Evolutionary conservation across 75 land plant genomes (phyloP).

Genomic region (Cunninghamia lanceolata): DNA sequence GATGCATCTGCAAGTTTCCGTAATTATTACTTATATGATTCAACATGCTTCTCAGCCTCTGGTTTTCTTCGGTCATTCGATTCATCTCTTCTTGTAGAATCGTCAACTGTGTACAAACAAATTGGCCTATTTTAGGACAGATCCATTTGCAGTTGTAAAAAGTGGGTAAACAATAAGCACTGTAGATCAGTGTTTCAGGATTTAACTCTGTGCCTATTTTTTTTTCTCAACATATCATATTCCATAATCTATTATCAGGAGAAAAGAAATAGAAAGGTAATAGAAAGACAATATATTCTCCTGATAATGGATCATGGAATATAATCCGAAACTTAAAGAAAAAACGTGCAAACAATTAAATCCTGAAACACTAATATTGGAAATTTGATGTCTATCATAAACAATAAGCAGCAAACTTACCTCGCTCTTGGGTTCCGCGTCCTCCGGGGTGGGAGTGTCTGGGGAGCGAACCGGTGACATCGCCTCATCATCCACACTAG

Average conservation of each 20-base stretch:
- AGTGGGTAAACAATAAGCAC: too few species aligned
- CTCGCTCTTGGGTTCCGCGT: conserved; percentile 38
- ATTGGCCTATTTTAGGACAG: neutral
- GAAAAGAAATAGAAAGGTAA: too few species aligned
- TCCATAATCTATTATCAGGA: too few species aligned
- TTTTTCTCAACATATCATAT: too few species aligned
- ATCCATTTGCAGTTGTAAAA: neutral
- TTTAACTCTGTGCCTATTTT: too few species aligned
- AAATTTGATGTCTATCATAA: too few species aligned
- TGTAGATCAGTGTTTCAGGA: too few species aligned
- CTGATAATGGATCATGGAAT: too few species aligned
- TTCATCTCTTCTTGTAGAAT: conserved; percentile 44
- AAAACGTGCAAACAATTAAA: too few species aligned
- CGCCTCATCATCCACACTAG: conserved; percentile 46
- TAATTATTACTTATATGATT: conserved; percentile 39
- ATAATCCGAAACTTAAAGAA: too few species aligned
- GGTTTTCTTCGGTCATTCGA: conserved; percentile 66
- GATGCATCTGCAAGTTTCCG: conserved; percentile 39
- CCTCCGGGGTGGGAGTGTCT: conserved; percentile 16
- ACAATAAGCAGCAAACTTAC: conserved; percentile 18
- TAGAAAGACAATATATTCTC: too few species aligned
- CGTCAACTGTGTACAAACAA: conserved; percentile 30
- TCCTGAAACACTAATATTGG: too few species aligned
- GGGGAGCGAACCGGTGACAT: conserved; percentile 16
- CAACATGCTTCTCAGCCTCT: conserved; percentile 44